Evolutionary conservation across 75 land plant genomes (phyloP).

Genomic region (Sequoiadendron giganteum): DNA sequence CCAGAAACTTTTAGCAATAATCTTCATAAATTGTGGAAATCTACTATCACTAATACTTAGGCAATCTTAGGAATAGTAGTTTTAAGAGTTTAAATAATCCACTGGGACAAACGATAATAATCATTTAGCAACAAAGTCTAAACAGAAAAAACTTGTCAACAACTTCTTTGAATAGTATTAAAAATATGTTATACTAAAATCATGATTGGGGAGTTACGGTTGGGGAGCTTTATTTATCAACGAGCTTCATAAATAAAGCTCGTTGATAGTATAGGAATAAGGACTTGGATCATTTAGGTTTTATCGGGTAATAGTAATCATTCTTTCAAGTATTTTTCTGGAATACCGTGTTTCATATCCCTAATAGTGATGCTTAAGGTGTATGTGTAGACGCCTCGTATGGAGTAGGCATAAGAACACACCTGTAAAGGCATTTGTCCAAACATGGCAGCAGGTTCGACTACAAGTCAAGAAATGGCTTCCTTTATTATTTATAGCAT

Average conservation of each 20-base stretch:
- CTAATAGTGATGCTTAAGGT: no score
- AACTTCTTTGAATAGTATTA: neutral
- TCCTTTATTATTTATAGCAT: no score
- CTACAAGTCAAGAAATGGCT: neutral
- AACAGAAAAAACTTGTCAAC: neutral
- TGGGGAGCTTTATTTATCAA: no score
- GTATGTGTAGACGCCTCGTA: no score
- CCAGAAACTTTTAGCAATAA: no score
- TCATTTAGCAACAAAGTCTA: neutral
- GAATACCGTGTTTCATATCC: no score
- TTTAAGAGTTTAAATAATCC: neutral
- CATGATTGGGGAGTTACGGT: neutral
- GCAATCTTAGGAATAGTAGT: neutral
- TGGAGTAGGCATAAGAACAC: no score
- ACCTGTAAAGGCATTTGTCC: neutral
- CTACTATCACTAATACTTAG: neutral
- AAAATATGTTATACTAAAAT: neutral
- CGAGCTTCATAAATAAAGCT: neutral
- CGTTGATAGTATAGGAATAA: neutral
- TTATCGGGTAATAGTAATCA: no score
- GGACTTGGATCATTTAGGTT: neutral
- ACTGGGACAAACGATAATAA: neutral
- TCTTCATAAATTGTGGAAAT: no score
- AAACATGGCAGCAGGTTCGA: neutral
- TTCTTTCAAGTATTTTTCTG: no score